Conservation (phyloP, 2,329 filamentous ascomycete genomes). For the Apiospora rasikravindrae region DNA sequence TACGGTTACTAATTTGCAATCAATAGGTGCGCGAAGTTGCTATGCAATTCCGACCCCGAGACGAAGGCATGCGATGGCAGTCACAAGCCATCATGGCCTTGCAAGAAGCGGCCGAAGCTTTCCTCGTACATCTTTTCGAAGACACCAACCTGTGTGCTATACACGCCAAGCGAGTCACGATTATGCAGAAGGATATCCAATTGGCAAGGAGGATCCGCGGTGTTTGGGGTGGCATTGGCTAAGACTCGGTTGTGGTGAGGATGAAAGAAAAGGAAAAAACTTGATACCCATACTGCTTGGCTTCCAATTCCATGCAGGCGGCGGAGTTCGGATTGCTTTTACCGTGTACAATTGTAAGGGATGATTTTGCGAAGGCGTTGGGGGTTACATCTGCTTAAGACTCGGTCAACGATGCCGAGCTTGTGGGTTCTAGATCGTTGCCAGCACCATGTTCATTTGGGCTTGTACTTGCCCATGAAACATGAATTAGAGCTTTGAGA, state of each 20-base stretch:
- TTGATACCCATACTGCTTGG: conserved; percentile 16
- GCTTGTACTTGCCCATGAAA: background rate
- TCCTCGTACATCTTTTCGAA: conserved; percentile 94
- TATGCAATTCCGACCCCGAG: conserved; percentile 63
- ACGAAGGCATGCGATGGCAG: conserved; percentile 87
- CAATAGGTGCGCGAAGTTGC: conserved; percentile 78
- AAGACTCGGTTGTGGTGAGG: conserved; percentile 33
- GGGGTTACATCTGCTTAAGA: background rate
- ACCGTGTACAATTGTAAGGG: conserved; percentile 5
- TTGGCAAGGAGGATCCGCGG: conserved; percentile 82
- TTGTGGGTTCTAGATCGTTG: background rate
- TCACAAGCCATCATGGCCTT: conserved; percentile 91
- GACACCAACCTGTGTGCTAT: conserved; percentile 96
- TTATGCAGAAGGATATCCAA: conserved; percentile 98
- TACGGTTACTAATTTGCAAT: conserved; percentile 58
- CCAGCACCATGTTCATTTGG: background rate
- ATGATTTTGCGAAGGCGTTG: background rate
- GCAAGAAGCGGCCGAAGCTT: conserved; percentile 95
- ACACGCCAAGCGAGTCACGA: conserved; percentile 94
- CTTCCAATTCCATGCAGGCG: background rate
- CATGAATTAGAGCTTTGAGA: background rate
- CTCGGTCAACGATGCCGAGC: background rate
- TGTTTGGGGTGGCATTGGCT: conserved; percentile 72
- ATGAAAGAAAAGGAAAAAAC: background rate
- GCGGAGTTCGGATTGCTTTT: conserved; percentile 17